Conservation (phyloP, 225 moss, liverwort and hornwort species). For the Anthoceros angustus region DNA sequence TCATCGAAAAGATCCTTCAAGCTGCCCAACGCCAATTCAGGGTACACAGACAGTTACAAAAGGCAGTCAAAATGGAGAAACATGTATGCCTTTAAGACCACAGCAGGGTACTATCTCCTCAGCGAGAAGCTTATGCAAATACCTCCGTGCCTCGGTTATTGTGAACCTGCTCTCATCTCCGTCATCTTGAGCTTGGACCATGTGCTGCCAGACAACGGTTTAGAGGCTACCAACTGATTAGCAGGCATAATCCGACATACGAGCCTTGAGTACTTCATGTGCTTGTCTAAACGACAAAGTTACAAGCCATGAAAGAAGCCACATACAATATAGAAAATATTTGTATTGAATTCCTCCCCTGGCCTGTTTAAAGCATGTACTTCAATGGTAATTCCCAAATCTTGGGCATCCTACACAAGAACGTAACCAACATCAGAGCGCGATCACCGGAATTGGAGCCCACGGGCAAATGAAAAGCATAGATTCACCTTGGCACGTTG, state of each 20-base stretch:
- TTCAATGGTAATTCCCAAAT: constrained; percentile 74
- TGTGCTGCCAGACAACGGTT: constrained; percentile 10
- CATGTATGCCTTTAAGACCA: background rate
- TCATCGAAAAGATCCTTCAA: constrained; percentile 69
- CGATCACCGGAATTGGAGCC: no score
- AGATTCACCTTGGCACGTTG: constrained; percentile 69
- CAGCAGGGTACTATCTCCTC: background rate
- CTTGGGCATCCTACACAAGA: constrained; percentile 62
- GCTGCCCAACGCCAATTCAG: constrained; percentile 19
- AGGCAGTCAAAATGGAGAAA: background rate
- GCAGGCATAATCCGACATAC: no score
- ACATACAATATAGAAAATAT: constrained; percentile 75
- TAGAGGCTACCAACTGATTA: background rate
- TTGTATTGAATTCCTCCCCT: constrained; percentile 51
- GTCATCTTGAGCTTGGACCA: constrained; percentile 21
- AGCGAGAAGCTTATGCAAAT: background rate
- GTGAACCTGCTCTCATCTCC: constrained; percentile 13
- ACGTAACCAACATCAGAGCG: background rate
- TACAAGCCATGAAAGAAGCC: background rate
- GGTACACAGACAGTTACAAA: no score
- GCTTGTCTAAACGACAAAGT: no score
- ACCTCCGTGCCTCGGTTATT: constrained; percentile 17
- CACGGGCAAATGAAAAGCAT: background rate
- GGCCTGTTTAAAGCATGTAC: constrained; percentile 66
- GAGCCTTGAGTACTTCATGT: no score